phyloP scores from a whole-genome alignment of 768 basidiomycete genomes.

The Rhodosporidiobolus sp. region DNA sequence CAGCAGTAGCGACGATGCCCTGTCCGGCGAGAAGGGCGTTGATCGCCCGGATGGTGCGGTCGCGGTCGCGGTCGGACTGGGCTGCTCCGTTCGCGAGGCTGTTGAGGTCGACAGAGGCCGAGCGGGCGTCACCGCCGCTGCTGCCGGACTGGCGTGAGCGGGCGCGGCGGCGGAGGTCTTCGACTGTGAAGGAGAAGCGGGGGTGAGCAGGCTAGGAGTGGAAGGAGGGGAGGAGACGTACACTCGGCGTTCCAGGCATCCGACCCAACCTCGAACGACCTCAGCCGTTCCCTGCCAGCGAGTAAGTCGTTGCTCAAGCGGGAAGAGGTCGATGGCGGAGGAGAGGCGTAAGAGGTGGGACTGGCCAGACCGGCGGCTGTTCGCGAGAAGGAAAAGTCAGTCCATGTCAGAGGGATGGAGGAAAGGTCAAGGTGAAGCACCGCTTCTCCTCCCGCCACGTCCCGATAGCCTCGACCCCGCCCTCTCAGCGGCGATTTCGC shows the following conservation, averaged over 20 bases:
- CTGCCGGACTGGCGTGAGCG: slow-evolving; percentile 22
- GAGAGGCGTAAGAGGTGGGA: neutral
- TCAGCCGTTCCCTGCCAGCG: slow-evolving; percentile 3
- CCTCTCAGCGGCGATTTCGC: neutral
- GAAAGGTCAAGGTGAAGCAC: no score
- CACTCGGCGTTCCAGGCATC: slow-evolving; percentile 21
- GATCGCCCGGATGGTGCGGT: slow-evolving; percentile 32
- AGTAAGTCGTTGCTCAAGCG: neutral
- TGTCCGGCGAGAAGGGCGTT: slow-evolving; percentile 28
- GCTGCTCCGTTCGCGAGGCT: neutral
- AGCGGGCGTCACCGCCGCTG: slow-evolving; percentile 14
- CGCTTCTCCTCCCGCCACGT: neutral
- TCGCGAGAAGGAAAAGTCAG: neutral
- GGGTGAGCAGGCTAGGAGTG: neutral
- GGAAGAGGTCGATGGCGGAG: neutral
- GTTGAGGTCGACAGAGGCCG: no score
- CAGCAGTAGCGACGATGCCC: slow-evolving; percentile 6
- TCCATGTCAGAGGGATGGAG: neutral
- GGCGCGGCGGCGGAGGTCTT: slow-evolving; percentile 5
- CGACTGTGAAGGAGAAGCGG: slow-evolving; percentile 1
- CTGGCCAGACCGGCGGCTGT: neutral
- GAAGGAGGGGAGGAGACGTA: neutral
- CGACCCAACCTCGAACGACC: slow-evolving; percentile 7
- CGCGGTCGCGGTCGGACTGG: slow-evolving; percentile 12
- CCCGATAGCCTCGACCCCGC: neutral